These are phyloP conservation scores for Komagataella ulmi DNA, from an alignment of 805 yeast genomes.

Conservation along the genomic window DNA sequence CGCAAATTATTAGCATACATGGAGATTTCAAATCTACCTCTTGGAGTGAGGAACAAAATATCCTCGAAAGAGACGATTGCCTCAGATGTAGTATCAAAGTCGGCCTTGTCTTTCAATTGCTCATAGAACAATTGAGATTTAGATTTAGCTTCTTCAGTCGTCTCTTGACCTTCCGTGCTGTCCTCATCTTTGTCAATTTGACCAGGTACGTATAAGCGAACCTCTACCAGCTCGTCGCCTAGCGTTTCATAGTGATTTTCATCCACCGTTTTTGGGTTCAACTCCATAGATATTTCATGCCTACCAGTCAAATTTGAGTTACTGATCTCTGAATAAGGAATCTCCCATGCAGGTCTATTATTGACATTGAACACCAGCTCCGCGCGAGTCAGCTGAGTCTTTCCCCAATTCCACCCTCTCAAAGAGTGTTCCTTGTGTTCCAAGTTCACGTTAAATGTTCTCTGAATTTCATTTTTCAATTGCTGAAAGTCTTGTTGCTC, in stretches of 20 bases:
- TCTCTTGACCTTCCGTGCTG: slow-evolving; percentile 19
- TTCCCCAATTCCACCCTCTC: slow-evolving; percentile 99
- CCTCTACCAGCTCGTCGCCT: slow-evolving; percentile 93
- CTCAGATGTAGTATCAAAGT: slow-evolving; percentile 85
- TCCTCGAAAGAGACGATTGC: slow-evolving; percentile 90
- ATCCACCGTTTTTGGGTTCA: slow-evolving; percentile 28
- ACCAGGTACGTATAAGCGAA: slow-evolving; percentile 93
- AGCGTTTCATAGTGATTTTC: slow-evolving; percentile 35
- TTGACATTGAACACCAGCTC: slow-evolving; percentile 79
- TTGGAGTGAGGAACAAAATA: slow-evolving; percentile 85
- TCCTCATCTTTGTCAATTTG: slow-evolving; percentile 26
- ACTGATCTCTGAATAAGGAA: slow-evolving; percentile 68
- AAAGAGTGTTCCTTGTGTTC: slow-evolving; percentile 85
- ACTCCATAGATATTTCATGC: slow-evolving; percentile 86
- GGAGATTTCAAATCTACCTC: slow-evolving; percentile 97
- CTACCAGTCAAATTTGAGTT: slow-evolving; percentile 87
- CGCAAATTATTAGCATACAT: slow-evolving; percentile 81
- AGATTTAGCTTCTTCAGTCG: slow-evolving; percentile 31
- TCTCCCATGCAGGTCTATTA: slow-evolving; percentile 82
- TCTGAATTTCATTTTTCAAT: slow-evolving; percentile 71
- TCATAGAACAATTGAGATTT: slow-evolving; percentile 85
- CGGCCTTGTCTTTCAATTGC: slow-evolving; percentile 83
- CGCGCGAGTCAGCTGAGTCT: slow-evolving; percentile 80
- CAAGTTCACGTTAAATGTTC: slow-evolving; percentile 56
- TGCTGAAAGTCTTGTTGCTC: slow-evolving; percentile 71